phyloP scores from a whole-genome alignment of 176 grass and related monocot species.

The Leersia perrieri region DNA sequence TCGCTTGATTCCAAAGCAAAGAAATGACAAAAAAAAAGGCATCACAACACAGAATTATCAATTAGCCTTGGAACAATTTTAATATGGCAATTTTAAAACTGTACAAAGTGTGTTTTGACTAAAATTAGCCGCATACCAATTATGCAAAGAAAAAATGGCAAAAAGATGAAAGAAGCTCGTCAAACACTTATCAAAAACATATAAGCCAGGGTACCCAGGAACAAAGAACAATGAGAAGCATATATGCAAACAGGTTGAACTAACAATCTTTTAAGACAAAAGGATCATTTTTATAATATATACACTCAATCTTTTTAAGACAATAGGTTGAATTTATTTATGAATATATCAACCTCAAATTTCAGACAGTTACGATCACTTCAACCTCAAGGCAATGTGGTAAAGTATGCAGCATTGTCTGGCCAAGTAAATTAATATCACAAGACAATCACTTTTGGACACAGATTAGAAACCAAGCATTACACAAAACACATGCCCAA shows the following conservation, averaged over 20 bases:
- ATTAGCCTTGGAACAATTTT: neutral
- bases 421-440: neutral
- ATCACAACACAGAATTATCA: neutral
- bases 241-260: neutral
- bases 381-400: neutral
- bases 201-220: neutral
- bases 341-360: conserved; percentile 30
- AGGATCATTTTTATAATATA: neutral
- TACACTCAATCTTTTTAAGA: no score
- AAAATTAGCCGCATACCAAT: neutral
- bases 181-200: neutral
- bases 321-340: no score
- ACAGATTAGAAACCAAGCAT: neutral
- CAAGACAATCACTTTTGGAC: neutral
- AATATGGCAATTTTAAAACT: neutral
- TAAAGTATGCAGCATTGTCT: neutral
- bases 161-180: neutral
- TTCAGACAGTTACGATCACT: neutral
- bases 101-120: neutral
- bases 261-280: neutral
- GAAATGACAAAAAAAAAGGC: neutral
- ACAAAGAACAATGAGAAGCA: neutral
- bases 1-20: neutral
- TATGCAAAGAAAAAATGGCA: neutral
- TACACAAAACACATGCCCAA: neutral